These are phyloP conservation scores for Infundibulicybe gibba DNA, from an alignment of 768 basidiomycete genomes.

Conservation along the genomic window DNA sequence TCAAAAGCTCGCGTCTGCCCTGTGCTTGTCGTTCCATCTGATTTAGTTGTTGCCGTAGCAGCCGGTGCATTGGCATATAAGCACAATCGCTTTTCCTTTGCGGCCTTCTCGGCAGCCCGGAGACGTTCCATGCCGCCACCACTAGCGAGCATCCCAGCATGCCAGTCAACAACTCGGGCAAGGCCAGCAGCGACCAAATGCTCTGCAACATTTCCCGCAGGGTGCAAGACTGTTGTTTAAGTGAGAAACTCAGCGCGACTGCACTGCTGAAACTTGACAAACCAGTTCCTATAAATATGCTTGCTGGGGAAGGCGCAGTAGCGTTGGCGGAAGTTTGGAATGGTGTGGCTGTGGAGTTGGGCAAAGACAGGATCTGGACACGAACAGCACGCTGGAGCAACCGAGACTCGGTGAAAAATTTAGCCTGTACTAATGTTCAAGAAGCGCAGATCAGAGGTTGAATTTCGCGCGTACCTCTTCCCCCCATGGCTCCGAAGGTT, in stretches of 20 bases:
- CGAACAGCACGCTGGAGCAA: constrained; percentile 78
- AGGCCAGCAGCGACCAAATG: constrained; percentile 81
- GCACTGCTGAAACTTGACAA: constrained; percentile 13
- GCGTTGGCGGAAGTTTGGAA: constrained; percentile 61
- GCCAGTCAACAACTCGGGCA: constrained; percentile 95
- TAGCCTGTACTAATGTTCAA: constrained; percentile 53
- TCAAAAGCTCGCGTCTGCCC: constrained; percentile 62
- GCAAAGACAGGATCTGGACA: constrained; percentile 76
- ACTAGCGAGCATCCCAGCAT: constrained; percentile 88
- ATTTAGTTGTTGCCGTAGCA: constrained; percentile 37
- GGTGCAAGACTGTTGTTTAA: constrained; percentile 64
- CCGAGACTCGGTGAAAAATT: constrained; percentile 89
- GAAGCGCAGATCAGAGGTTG: constrained; percentile 3
- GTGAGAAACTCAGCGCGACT: not conserved
- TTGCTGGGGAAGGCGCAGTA: constrained; percentile 61
- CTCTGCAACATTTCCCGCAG: constrained; percentile 93
- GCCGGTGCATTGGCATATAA: constrained; percentile 61
- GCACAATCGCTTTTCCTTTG: constrained; percentile 69
- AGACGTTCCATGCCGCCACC: constrained; percentile 86
- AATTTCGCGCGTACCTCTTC: constrained; percentile 77
- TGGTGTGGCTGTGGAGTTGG: constrained; percentile 73
- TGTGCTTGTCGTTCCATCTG: constrained; percentile 39
- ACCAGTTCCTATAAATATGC: constrained; percentile 88
- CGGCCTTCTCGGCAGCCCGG: constrained; percentile 76
- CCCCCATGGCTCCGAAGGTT: constrained; percentile 77